Conservation (phyloP, 2,329 filamentous ascomycete species). For the Aspergillus brunneoviolaceus region DNA sequence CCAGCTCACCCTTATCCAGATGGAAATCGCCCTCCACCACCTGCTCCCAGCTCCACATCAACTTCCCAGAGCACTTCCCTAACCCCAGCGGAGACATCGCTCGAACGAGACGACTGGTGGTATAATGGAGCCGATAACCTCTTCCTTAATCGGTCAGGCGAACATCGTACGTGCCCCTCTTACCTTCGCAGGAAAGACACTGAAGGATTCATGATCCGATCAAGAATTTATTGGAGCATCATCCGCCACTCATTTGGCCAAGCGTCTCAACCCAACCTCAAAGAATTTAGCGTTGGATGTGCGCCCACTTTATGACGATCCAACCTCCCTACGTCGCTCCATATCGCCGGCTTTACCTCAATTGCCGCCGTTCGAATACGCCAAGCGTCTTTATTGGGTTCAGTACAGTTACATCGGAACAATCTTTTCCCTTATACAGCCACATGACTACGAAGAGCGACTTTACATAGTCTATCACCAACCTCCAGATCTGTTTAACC, state of each 20-base stretch:
- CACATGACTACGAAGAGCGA: slow-evolving; percentile 48
- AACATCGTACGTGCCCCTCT: slow-evolving; percentile 29
- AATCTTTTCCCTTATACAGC: slow-evolving; percentile 56
- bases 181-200: background rate
- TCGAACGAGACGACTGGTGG: slow-evolving; percentile 42
- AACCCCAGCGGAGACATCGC: slow-evolving; percentile 21
- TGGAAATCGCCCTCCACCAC: background rate
- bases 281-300: slow-evolving; percentile 38
- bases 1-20: background rate
- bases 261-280: slow-evolving; percentile 35
- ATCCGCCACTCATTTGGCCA: slow-evolving; percentile 37
- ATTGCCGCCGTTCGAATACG: slow-evolving; percentile 53
- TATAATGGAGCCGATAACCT: slow-evolving; percentile 39
- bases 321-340: slow-evolving; percentile 30
- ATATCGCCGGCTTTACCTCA: slow-evolving; percentile 33
- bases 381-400: slow-evolving; percentile 51
- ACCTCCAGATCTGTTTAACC: slow-evolving; percentile 44
- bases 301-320: slow-evolving; percentile 37
- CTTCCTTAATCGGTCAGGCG: slow-evolving; percentile 36
- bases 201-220: background rate
- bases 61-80: slow-evolving; percentile 18
- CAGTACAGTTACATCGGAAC: slow-evolving; percentile 59
- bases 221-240: slow-evolving; percentile 38
- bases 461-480: slow-evolving; percentile 48
- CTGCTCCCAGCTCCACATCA: slow-evolving; percentile 10